Percentiles rank a stretch among this genome's conserved stretches.
phyloP scores from a whole-genome alignment of 306 rosid genomes.

The Begonia peltatifolia region DNA sequence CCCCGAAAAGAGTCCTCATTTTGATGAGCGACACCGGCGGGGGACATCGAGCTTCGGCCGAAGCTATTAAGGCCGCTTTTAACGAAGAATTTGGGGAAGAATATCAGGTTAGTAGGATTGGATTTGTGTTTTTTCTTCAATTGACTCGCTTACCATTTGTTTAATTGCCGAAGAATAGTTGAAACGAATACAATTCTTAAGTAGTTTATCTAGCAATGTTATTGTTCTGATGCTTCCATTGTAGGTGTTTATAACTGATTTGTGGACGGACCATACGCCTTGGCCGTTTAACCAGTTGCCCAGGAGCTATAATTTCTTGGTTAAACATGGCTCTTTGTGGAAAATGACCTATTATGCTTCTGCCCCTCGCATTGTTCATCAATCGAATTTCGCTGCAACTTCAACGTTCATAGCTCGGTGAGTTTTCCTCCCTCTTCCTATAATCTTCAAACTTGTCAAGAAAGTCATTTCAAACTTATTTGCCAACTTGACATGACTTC shows the following conservation, averaged over 20 bases:
- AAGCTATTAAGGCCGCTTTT: constrained; percentile 83
- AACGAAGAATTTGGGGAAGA: constrained; percentile 62
- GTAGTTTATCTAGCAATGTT: neutral
- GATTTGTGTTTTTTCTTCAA: neutral
- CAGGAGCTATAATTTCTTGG: constrained; percentile 92
- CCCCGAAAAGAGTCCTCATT: constrained; percentile 63
- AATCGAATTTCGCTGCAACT: constrained; percentile 84
- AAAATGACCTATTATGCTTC: constrained; percentile 80
- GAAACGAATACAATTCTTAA: neutral
- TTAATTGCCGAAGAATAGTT: constrained; percentile 4
- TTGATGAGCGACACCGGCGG: constrained; percentile 99
- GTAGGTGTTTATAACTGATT: constrained; percentile 91
- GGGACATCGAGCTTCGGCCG: constrained; percentile 98
- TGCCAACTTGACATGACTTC: too few species aligned
- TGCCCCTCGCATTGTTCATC: constrained; percentile 83
- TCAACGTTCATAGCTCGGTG: constrained; percentile 92
- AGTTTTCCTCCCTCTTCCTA: constrained; percentile 10
- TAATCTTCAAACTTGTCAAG: too few species aligned
- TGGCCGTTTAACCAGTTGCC: constrained; percentile 99
- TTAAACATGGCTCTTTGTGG: constrained; percentile 85
- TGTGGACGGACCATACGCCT: constrained; percentile 95
- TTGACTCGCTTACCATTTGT: constrained; percentile 1
- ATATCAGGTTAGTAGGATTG: constrained; percentile 48
- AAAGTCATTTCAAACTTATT: too few species aligned
- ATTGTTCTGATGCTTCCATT: constrained; percentile 7